Conservation (phyloP, 2,329 filamentous ascomycete species). For the Aspergillus sp. region DNA sequence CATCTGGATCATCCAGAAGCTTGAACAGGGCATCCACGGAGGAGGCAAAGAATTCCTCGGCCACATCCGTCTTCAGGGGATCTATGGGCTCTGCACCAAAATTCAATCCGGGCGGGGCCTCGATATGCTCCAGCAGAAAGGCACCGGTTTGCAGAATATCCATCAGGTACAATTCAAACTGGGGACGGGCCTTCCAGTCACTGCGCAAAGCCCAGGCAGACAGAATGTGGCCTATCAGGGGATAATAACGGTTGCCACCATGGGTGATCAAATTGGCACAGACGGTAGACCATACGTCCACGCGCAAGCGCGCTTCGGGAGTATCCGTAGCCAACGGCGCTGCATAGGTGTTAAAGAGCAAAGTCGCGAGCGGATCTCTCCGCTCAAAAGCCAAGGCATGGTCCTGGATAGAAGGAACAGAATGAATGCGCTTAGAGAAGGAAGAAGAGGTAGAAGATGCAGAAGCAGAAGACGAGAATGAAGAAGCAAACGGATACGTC, state of each 20-base stretch:
- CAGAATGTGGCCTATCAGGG: slow-evolving; percentile 73
- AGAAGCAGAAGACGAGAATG: background rate
- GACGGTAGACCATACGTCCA: slow-evolving; percentile 79
- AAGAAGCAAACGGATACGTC: slow-evolving; percentile 19
- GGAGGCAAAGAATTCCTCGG: slow-evolving; percentile 79
- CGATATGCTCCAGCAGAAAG: slow-evolving; percentile 78
- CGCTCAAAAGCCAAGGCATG: slow-evolving; percentile 81
- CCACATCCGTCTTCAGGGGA: slow-evolving; percentile 69
- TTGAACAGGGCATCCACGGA: slow-evolving; percentile 76
- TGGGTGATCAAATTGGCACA: slow-evolving; percentile 76
- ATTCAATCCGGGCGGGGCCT: slow-evolving; percentile 66
- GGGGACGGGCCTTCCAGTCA: slow-evolving; percentile 81
- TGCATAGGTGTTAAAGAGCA: slow-evolving; percentile 84
- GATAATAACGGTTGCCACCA: slow-evolving; percentile 66
- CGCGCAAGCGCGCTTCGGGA: slow-evolving; percentile 67
- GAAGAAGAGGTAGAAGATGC: slow-evolving; percentile 33
- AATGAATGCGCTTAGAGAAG: slow-evolving; percentile 38
- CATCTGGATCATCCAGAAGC: slow-evolving; percentile 76
- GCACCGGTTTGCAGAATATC: slow-evolving; percentile 87
- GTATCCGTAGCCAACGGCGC: slow-evolving; percentile 75
- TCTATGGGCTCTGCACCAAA: slow-evolving; percentile 57
- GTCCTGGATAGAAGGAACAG: slow-evolving; percentile 60
- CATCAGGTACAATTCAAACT: slow-evolving; percentile 91
- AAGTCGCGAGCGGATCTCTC: slow-evolving; percentile 73
- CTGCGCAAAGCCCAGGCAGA: slow-evolving; percentile 81